Evolutionary conservation across 2,329 filamentous ascomycete genomes (phyloP).

Genomic region (Phialemoniopsis sp.): DNA sequence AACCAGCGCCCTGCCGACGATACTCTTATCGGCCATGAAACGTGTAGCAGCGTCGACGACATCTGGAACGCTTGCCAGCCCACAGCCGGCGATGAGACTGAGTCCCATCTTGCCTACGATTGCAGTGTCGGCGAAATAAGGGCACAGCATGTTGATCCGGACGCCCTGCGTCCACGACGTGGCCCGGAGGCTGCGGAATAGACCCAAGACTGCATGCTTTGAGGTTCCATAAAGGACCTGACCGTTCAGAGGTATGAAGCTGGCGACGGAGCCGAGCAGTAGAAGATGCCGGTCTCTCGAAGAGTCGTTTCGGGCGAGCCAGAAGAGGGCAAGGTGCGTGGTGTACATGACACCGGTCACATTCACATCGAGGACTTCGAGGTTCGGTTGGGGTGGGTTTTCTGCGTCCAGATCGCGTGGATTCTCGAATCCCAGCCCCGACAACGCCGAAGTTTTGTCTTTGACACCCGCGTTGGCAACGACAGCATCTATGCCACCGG

Average conservation of each 20-base stretch:
- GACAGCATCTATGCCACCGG: constrained; percentile 55
- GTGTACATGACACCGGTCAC: constrained; percentile 61
- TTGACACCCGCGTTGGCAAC: constrained; percentile 64
- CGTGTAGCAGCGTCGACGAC: constrained; percentile 61
- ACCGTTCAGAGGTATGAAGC: constrained; percentile 34
- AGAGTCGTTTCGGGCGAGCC: constrained; percentile 40
- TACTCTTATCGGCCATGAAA: constrained; percentile 51
- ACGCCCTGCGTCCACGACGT: constrained; percentile 45
- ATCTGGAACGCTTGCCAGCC: constrained; percentile 47
- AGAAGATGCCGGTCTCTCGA: constrained; percentile 54
- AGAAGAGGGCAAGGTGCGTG: constrained; percentile 58
- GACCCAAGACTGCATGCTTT: constrained; percentile 62
- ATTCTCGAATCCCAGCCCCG: constrained; percentile 35
- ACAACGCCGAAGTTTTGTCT: constrained; percentile 20
- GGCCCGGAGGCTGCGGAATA: constrained; percentile 54
- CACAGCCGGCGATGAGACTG: constrained; percentile 57
- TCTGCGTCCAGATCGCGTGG: constrained; percentile 36
- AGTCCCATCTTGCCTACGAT: constrained; percentile 43
- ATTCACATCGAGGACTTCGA: constrained; percentile 57
- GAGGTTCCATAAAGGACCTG: constrained; percentile 50
- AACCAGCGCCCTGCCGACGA: constrained; percentile 52
- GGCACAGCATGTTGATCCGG: constrained; percentile 61
- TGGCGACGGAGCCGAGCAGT: constrained; percentile 58
- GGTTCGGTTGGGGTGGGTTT: constrained; percentile 38
- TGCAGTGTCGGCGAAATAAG: constrained; percentile 60